Conservation (phyloP, 345 rosid species). For the Raphanus sativus region DNA sequence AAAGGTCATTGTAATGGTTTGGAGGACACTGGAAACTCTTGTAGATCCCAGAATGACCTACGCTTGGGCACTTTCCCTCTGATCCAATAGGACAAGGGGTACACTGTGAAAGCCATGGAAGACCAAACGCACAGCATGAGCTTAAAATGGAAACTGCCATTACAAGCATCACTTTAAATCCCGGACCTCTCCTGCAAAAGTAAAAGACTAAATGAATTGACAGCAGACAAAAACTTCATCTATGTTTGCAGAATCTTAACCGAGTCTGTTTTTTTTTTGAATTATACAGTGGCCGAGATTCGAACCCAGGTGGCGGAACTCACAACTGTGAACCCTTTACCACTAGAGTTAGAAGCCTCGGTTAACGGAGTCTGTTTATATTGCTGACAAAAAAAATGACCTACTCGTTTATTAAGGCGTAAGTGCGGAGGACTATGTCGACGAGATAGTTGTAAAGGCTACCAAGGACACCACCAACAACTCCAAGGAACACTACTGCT, state of each 20-base stretch:
- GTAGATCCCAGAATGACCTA: not conserved
- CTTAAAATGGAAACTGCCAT: not conserved
- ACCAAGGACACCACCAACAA: conserved; percentile 78
- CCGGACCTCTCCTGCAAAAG: not conserved
- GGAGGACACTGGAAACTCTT: not conserved
- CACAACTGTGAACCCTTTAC: no score
- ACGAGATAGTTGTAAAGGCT: conserved; percentile 76
- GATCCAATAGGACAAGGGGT: not conserved
- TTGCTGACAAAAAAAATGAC: no score
- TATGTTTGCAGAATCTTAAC: no score
- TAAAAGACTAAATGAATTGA: no score
- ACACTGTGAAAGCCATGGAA: not conserved
- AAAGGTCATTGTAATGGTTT: not conserved
- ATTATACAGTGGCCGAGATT: no score
- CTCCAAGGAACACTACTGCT: conserved; percentile 73
- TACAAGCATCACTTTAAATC: not conserved
- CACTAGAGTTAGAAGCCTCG: no score
- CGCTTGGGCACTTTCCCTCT: not conserved
- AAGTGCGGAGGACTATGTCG: conserved; percentile 54
- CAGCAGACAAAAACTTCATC: no score
- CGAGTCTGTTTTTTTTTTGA: no score
- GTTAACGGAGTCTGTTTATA: no score
- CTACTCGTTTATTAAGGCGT: not conserved
- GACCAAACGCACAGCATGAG: not conserved
- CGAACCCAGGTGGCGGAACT: no score